A percentile compares a stretch with the other conserved stretches of the same genome.
These are phyloP conservation scores for Zalaria sp. DNA, from an alignment of 2,329 filamentous ascomycete species.

Conservation along the genomic window DNA sequence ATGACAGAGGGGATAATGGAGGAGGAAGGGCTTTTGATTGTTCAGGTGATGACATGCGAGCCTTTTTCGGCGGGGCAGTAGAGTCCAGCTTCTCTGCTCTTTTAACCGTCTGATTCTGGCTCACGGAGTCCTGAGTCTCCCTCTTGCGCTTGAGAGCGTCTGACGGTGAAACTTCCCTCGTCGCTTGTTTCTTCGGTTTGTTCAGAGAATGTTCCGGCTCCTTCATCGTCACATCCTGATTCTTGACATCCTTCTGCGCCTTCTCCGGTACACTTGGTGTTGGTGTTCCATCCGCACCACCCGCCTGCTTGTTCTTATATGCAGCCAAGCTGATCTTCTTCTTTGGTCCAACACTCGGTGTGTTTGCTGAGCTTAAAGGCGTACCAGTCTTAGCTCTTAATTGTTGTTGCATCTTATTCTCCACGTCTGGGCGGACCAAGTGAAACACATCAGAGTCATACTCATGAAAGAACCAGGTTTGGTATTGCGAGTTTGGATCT, in stretches of 20 bases:
- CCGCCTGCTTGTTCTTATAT: slow-evolving; percentile 43
- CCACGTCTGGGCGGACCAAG: slow-evolving; percentile 9
- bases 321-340: slow-evolving; percentile 49
- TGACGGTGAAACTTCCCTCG: neutral
- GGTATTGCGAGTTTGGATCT: slow-evolving; percentile 43
- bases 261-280: slow-evolving; percentile 11
- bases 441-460: slow-evolving; percentile 20
- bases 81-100: neutral
- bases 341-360: slow-evolving; percentile 31
- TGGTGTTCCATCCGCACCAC: slow-evolving; percentile 17
- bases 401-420: slow-evolving; percentile 18
- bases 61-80: neutral
- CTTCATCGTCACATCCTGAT: slow-evolving; percentile 6
- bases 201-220: neutral
- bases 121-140: neutral
- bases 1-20: neutral
- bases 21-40: neutral
- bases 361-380: slow-evolving; percentile 21
- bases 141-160: slow-evolving; percentile 1
- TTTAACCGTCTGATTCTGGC: neutral
- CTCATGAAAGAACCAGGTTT: slow-evolving; percentile 47
- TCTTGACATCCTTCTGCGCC: slow-evolving; percentile 4
- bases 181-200: neutral
- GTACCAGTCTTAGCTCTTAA: neutral
- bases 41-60: neutral